Conservation (phyloP, 1,284 basidiomycete genomes). For the Cystobasidium sp. region DNA sequence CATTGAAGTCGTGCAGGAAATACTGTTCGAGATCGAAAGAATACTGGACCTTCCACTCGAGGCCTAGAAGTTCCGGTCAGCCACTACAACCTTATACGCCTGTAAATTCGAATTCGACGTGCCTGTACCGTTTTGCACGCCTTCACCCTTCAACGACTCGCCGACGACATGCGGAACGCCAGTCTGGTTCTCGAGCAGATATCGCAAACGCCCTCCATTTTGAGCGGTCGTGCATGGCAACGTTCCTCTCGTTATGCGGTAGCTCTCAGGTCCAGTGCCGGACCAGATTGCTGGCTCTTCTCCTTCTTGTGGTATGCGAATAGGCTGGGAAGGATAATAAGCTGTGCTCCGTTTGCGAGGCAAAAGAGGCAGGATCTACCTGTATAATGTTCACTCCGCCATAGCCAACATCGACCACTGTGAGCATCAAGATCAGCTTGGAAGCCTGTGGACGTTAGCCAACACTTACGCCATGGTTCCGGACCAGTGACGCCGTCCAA, state of each 20-base stretch:
- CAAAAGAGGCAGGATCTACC: background rate
- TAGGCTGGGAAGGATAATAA: background rate
- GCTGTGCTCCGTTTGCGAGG: background rate
- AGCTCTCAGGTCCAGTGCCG: constrained; percentile 20
- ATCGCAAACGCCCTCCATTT: background rate
- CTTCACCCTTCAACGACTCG: constrained; percentile 3
- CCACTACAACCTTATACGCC: background rate
- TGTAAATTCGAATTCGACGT: background rate
- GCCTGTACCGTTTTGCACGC: constrained; percentile 12
- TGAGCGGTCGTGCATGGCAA: background rate
- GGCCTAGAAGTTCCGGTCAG: background rate
- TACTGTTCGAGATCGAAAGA: constrained; percentile 26
- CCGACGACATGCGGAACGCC: background rate
- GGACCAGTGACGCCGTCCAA: background rate
- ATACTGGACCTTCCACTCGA: constrained; percentile 28
- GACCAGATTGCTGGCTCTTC: background rate
- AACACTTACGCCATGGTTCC: background rate
- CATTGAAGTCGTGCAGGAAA: constrained; percentile 23
- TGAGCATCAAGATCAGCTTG: background rate
- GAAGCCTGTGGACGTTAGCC: background rate
- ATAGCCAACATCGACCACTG: constrained; percentile 26
- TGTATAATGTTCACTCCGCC: constrained; percentile 25
- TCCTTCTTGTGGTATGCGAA: constrained; percentile 6
- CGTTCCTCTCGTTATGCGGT: background rate
- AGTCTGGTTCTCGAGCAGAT: constrained; percentile 12